Conservation (phyloP, 768 basidiomycete genomes). For the Cystobasidium ongulense region DNA sequence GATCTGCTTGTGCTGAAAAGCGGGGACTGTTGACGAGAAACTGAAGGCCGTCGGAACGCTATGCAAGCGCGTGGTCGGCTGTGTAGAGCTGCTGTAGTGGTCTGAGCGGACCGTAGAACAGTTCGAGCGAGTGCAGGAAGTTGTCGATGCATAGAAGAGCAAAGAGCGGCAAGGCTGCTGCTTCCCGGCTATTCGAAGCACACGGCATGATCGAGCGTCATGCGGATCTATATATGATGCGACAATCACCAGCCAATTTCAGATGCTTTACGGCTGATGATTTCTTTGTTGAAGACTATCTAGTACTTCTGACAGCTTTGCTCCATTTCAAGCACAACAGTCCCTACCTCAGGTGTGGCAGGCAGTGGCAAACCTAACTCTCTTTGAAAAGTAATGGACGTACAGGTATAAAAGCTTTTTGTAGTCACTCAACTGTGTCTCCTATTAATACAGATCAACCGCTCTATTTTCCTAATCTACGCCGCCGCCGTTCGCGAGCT, state of each 20-base stretch:
- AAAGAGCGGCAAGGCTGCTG: background rate
- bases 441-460: background rate
- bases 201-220: background rate
- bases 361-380: no score
- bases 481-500: background rate
- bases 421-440: no score
- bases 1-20: slow-evolving; percentile 8
- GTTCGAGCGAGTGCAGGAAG: background rate
- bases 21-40: background rate
- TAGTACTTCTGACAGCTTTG: no score
- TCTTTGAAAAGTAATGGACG: no score
- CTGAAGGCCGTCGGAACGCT: background rate
- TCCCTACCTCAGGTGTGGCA: no score
- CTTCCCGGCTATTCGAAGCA: background rate
- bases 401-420: no score
- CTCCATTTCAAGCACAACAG: no score
- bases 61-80: background rate
- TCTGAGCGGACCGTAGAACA: background rate
- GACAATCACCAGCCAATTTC: no score
- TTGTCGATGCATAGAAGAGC: background rate
- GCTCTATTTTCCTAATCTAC: background rate
- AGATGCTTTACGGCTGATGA: no score
- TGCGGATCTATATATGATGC: background rate
- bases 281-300: no score
- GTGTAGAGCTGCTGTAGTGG: background rate